phyloP scores from a whole-genome alignment of 169 alveolate genomes.

The Neospora caninum region DNA sequence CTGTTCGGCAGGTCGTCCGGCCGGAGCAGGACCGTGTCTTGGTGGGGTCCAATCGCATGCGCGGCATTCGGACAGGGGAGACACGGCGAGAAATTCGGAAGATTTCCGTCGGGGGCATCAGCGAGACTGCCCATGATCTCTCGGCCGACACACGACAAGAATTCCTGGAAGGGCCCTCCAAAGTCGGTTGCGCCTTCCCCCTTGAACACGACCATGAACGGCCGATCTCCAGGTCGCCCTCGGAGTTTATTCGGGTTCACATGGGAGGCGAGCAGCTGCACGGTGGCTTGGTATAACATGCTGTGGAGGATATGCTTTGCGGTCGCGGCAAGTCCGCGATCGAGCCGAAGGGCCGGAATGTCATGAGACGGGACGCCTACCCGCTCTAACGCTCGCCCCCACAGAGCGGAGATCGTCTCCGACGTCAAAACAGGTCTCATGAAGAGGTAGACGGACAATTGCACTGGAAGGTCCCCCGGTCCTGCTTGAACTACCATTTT shows the following conservation, averaged over 20 bases:
- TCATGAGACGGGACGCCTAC: constrained; percentile 69
- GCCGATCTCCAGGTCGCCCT: constrained; percentile 83
- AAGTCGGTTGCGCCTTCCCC: constrained; percentile 94
- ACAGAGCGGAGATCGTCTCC: constrained; percentile 65
- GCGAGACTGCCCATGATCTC: constrained; percentile 87
- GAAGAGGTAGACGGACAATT: constrained; percentile 71
- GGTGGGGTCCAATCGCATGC: constrained; percentile 87
- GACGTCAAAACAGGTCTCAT: constrained; percentile 68
- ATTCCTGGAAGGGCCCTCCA: constrained; percentile 94
- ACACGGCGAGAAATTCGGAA: constrained; percentile 74
- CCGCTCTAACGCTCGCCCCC: constrained; percentile 73
- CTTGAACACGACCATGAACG: constrained; percentile 90
- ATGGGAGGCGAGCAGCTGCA: constrained; percentile 72
- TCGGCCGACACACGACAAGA: constrained; percentile 85
- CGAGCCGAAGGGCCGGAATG: constrained; percentile 73
- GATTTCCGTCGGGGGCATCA: constrained; percentile 33
- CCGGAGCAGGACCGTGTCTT: constrained; percentile 86
- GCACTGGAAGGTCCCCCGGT: constrained; percentile 77
- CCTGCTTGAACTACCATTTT: constrained; percentile 77
- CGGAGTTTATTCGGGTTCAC: constrained; percentile 73
- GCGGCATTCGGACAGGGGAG: constrained; percentile 86
- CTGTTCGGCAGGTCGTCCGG: constrained; percentile 44
- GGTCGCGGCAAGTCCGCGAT: constrained; percentile 83
- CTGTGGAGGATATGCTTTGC: constrained; percentile 77
- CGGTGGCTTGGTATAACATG: constrained; percentile 80